Evolutionary conservation across 208 protist genomes (phyloP), one percentile per base, ranked within the genome.

Genomic region (Leishmania turanica): DNA sequence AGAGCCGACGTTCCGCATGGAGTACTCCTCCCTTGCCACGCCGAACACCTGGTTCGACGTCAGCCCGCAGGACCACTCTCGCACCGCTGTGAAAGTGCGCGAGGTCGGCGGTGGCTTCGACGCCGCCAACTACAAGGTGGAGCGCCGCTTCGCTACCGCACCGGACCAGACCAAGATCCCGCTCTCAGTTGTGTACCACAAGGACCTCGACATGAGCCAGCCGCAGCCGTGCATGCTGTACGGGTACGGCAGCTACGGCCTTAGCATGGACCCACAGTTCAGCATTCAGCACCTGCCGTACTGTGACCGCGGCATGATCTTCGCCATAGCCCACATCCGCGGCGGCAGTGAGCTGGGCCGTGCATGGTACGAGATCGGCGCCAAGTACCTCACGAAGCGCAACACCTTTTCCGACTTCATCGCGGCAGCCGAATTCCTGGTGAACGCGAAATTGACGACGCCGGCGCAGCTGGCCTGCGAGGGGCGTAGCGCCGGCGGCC

Each of bases 381-480:
- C 89, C 66, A 98, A 98, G 88, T 98, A 98, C 87, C 87, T 94
- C 34, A 97, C 90, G 11, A 99, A 99, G 90, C 92, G 92, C 74
- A 98, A 98, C 87, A 98, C 96, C 69, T 99, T 98, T 80, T 91
- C 84, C 40, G 98, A 99, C 88, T 98, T 98, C 81, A 96, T 98
- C 81, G 90, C 92, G 24, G 87, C 90, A 73, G 95, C 96, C n/a
- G 89, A 98, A 83, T 88, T 96, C 82, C 89, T 99, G 40, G 87
- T 98, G 74, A 81, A 92, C 27, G 71, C 60, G 19, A 88, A 87
- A 34, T 58, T 93, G 62, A 98, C 95, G 47, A 90, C 82, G 65
- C 87, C 93, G 21, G 54, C 49, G n/a, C 88, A 89, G 83, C 77
- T 99, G 40, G 90, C 93, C 60, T 97, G 96, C 72, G 93, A 98